Evolutionary conservation across 148 eudicot genomes (phyloP).

Genomic region (Chenopodium formosanum): DNA sequence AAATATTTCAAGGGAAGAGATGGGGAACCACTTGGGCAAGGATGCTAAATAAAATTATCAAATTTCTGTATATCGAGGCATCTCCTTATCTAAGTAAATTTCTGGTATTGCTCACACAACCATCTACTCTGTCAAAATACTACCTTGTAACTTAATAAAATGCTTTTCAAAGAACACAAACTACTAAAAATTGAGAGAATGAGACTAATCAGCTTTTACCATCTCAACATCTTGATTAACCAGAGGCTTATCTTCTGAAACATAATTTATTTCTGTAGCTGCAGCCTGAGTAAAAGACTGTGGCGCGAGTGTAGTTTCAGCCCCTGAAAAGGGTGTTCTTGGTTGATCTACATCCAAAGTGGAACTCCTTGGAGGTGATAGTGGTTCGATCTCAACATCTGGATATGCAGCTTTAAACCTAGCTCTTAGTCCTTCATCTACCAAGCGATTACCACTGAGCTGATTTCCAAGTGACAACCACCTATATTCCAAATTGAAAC

Average conservation of each 20-base stretch:
- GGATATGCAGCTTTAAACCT: conserved; percentile 97
- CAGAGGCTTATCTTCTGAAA: conserved; percentile 42
- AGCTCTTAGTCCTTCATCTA: conserved; percentile 87
- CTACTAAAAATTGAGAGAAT: background rate
- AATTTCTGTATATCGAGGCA: too few species aligned
- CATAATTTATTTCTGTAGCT: conserved; percentile 31
- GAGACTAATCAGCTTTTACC: conserved; percentile 34
- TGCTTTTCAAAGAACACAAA: background rate
- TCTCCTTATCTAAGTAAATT: too few species aligned
- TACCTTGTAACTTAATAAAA: background rate
- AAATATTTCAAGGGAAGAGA: too few species aligned
- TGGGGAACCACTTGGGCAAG: too few species aligned
- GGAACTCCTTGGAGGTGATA: conserved; percentile 79
- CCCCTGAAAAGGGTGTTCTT: conserved; percentile 41
- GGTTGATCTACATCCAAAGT: conserved; percentile 67
- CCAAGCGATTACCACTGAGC: conserved; percentile 66
- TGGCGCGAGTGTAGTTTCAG: conserved; percentile 39
- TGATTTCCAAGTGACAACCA: conserved; percentile 95
- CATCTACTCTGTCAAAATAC: background rate
- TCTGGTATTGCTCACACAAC: background rate
- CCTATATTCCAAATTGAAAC: conserved; percentile 32
- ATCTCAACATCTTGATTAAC: conserved; percentile 50
- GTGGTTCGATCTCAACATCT: conserved; percentile 85
- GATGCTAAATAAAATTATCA: too few species aligned
- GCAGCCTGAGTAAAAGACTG: conserved; percentile 37